A percentile compares a stretch with the other conserved stretches of the same genome.
Evolutionary conservation across 495 filamentous ascomycete genomes (phyloP).

Genomic region (Trichoderma orchidacearum): DNA sequence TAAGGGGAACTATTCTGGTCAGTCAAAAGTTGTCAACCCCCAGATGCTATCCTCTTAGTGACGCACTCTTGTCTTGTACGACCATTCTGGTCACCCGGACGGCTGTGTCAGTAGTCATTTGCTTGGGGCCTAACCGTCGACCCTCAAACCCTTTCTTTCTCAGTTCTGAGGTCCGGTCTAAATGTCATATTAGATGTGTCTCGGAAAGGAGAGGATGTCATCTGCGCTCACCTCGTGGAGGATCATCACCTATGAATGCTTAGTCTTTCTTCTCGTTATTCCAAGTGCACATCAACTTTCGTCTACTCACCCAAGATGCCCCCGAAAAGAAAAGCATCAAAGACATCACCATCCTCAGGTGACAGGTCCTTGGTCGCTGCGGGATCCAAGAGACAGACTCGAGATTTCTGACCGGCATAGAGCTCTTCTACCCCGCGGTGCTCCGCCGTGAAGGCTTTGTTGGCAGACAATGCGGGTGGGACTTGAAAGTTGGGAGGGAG

Average conservation of each 20-base stretch:
- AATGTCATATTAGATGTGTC: neutral
- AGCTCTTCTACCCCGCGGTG: conserved; percentile 63
- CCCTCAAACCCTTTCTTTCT: conserved; percentile 85
- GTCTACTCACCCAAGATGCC: conserved; percentile 71
- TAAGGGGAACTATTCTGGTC: conserved; percentile 44
- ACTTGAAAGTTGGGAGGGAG: conserved; percentile 55
- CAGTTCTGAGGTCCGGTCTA: conserved; percentile 87
- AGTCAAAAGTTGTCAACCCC: neutral
- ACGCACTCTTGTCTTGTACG: conserved; percentile 63
- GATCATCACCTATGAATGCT: conserved; percentile 63
- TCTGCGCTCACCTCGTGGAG: conserved; percentile 59
- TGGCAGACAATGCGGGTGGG: conserved; percentile 44
- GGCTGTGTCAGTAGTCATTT: conserved; percentile 98
- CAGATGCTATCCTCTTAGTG: neutral
- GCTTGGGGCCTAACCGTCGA: conserved; percentile 75
- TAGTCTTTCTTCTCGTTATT: neutral
- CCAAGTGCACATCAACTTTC: neutral
- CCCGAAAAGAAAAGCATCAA: conserved; percentile 90
- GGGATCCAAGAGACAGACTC: conserved; percentile 84
- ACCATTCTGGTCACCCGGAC: conserved; percentile 87
- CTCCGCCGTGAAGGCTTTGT: conserved; percentile 51
- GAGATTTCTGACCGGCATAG: conserved; percentile 44
- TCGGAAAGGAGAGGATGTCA: conserved; percentile 9
- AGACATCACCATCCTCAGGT: conserved; percentile 67
- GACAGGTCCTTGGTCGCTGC: conserved; percentile 62